phyloP scores from a whole-genome alignment of 352 stramenopile species.

The Phytophthora vignae region DNA sequence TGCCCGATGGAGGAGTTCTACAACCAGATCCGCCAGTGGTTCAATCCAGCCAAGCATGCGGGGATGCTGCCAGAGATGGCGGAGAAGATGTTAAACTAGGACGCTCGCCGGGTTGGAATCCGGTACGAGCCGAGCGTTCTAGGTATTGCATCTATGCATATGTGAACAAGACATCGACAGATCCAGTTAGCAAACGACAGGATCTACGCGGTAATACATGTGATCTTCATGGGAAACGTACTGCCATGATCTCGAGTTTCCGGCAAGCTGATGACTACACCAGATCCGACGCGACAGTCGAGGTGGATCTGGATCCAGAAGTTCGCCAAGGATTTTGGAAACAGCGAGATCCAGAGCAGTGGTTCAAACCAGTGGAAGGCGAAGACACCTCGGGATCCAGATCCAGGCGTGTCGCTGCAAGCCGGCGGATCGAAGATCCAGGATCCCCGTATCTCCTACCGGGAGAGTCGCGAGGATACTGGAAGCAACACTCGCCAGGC shows the following conservation, averaged over 20 bases:
- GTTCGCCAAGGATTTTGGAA: constrained; percentile 15
- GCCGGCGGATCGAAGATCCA: background rate
- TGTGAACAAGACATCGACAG: background rate
- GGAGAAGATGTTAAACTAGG: too few relatives aligned
- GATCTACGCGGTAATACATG: background rate
- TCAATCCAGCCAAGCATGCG: too few relatives aligned
- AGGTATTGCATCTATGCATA: background rate
- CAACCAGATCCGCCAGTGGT: too few relatives aligned
- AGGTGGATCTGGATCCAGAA: background rate
- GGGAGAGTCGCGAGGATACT: background rate
- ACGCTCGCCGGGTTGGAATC: too few relatives aligned
- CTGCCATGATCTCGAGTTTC: background rate
- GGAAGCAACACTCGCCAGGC: constrained; percentile 1
- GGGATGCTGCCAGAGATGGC: too few relatives aligned
- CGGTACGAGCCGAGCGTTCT: too few relatives aligned
- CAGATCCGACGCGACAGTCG: background rate
- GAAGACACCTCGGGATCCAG: background rate
- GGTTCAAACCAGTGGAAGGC: background rate
- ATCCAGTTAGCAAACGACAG: background rate
- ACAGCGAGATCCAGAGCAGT: too few relatives aligned
- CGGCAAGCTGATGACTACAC: background rate
- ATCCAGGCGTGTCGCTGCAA: too few relatives aligned
- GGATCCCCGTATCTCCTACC: background rate
- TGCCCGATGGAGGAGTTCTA: too few relatives aligned
- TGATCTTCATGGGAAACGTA: background rate